Evolutionary conservation across 306 rosid species (phyloP).

Genomic region (Mimosa bimucronata): DNA sequence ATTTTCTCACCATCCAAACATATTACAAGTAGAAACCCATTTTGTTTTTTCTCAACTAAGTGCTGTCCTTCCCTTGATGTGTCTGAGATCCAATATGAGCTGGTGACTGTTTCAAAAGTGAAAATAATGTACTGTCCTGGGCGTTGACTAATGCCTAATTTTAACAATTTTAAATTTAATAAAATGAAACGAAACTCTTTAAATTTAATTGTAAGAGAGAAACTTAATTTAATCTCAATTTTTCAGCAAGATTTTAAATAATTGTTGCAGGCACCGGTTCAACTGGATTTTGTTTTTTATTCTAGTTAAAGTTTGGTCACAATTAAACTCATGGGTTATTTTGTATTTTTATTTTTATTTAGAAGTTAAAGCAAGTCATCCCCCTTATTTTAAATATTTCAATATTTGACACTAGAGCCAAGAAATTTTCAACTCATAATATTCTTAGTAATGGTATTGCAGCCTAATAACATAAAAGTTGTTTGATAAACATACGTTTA

Average conservation of each 20-base stretch:
- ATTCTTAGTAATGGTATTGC: no score
- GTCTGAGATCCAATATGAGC: background rate
- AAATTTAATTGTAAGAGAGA: no score
- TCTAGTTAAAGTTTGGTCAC: background rate
- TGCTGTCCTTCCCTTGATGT: background rate
- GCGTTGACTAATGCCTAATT: background rate
- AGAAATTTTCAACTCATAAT: no score
- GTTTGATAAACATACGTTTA: no score
- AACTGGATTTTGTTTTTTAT: background rate
- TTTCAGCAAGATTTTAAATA: background rate
- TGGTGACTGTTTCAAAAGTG: background rate
- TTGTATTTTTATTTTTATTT: background rate
- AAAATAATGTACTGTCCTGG: background rate
- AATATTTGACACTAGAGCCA: no score
- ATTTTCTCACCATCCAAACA: no score
- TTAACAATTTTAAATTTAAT: background rate
- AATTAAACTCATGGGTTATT: background rate
- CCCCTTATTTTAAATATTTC: background rate
- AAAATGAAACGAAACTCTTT: background rate
- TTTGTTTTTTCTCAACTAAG: background rate
- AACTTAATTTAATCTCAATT: background rate
- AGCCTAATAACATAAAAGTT: no score
- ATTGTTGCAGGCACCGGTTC: background rate
- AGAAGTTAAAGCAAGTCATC: background rate
- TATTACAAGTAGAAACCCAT: no score